Evolutionary conservation across 1,284 basidiomycete species (phyloP), one percentile per base, ranked within the genome.

Genomic region (Coriolopsis trogii): DNA sequence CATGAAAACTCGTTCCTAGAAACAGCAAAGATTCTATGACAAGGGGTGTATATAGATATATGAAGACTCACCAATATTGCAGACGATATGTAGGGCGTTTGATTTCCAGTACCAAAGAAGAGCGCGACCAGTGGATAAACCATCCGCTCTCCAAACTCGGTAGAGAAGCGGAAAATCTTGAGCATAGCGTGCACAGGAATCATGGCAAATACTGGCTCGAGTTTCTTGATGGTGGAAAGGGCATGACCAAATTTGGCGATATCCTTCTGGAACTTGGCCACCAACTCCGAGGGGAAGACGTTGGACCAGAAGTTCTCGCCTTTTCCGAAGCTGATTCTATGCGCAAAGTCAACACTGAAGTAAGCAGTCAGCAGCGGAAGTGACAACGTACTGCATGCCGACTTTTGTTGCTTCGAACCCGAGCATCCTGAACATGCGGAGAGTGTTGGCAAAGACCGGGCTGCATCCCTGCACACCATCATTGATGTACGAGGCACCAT

Each of bases 261-360:
- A 53, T 86, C 82, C 20, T 62, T 50, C 55, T 68, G 62, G 72
- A 80, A 72, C 56, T 77, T 73, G 39, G 81, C 71, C 18, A 75
- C 73, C 18, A 85, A 72, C 34, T 75, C 62, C 37, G 81, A 81
- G 4, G 84, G 83, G 65, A 83, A 87, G 46, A 84, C 75, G 61
- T 87, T 86, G 47, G 79, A 78, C 84, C 84, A 88, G 63, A 87
- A 87, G 45, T 76, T 69, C n/a, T 69, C 74, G 48, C 77, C 82
- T 53, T 81, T 80, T 34, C 84, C 82, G 63, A 87, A 86, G 44
- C 79, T 81, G 20, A 85, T 82, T 63, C 67, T 69, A 46, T 12
- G 18, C 16, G 10, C 23, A 31, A 31, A 13, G 25, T 18, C 7
- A 18, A 15, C 23, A 15, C 36, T 9, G 13, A 6, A 13, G 20